Conservation (phyloP, 2,329 filamentous ascomycete genomes). For the Lizonia empirigonia region DNA sequence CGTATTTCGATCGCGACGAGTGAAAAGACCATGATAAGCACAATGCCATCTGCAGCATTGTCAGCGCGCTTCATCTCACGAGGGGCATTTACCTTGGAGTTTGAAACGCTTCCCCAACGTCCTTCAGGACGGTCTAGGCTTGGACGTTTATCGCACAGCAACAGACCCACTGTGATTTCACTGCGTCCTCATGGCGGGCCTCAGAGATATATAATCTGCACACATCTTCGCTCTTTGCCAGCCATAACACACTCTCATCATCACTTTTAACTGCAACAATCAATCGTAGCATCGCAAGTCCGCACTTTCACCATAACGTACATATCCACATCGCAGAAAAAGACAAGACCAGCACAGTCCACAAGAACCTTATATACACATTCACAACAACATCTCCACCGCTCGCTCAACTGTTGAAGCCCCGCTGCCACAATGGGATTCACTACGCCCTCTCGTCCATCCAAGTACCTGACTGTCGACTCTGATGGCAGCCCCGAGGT, state of each 20-base stretch:
- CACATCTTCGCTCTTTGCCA: not conserved
- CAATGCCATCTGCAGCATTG: conserved; percentile 2
- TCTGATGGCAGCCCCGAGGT: conserved; percentile 6
- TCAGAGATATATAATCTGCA: not conserved
- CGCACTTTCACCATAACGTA: not conserved
- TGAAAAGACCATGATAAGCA: conserved; percentile 2
- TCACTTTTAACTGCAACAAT: not conserved
- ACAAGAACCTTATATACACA: not conserved
- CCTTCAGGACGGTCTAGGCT: not conserved
- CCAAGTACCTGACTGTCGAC: not conserved
- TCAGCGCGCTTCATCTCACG: not conserved
- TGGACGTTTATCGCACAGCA: not conserved
- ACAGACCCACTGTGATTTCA: not conserved
- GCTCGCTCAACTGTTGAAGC: not conserved
- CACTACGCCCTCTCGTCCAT: not conserved
- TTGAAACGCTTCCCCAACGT: not conserved
- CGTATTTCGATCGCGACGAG: not conserved
- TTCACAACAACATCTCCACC: not conserved
- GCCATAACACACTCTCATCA: not conserved
- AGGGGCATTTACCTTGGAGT: conserved; percentile 2
- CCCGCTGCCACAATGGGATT: not conserved
- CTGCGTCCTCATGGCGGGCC: not conserved
- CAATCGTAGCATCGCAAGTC: not conserved
- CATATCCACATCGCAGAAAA: not conserved
- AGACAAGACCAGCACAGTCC: not conserved